A percentile compares a stretch with the other conserved stretches of the same genome.
phyloP scores from a whole-genome alignment of 805 yeast genomes.

The Yarrowia deformans region DNA sequence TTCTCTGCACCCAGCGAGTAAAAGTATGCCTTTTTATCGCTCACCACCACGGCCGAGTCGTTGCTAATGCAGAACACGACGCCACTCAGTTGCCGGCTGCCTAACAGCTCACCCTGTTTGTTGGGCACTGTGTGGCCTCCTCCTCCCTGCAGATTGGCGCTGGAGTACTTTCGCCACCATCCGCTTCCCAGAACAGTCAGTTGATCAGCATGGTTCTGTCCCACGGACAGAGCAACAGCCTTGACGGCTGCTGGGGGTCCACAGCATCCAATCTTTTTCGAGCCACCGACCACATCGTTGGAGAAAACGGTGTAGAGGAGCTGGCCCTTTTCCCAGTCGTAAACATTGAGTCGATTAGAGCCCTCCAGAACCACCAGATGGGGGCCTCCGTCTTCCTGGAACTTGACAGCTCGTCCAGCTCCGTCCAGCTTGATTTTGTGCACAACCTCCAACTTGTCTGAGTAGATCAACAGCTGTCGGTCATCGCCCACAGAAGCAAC shows the following conservation, averaged over 20 bases:
- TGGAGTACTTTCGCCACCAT: conserved; percentile 50
- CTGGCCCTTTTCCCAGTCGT: conserved; percentile 50
- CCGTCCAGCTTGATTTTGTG: conserved; percentile 42
- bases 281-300: conserved; percentile 43
- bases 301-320: conserved; percentile 51
- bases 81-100: background rate
- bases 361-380: conserved; percentile 51
- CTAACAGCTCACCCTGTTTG: conserved; percentile 41
- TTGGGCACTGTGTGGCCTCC: conserved; percentile 50
- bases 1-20: background rate
- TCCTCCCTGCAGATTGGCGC: conserved; percentile 48
- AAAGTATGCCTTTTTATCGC: conserved; percentile 3
- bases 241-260: conserved; percentile 10
- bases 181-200: conserved; percentile 51
- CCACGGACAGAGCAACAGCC: conserved; percentile 43
- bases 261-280: conserved; percentile 32
- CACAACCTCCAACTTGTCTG: background rate
- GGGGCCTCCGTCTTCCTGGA: conserved; percentile 51
- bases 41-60: conserved; percentile 12
- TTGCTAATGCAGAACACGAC: background rate
- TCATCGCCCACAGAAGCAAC: conserved; percentile 51
- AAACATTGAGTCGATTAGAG: conserved; percentile 48
- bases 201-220: conserved; percentile 45
- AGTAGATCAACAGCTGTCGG: conserved; percentile 45
- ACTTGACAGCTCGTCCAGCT: conserved; percentile 48